Percentiles rank a stretch among this genome's conserved stretches.
These are phyloP conservation scores for Penicillium lividum DNA, from an alignment of 495 filamentous ascomycete species.

Conservation along the genomic window DNA sequence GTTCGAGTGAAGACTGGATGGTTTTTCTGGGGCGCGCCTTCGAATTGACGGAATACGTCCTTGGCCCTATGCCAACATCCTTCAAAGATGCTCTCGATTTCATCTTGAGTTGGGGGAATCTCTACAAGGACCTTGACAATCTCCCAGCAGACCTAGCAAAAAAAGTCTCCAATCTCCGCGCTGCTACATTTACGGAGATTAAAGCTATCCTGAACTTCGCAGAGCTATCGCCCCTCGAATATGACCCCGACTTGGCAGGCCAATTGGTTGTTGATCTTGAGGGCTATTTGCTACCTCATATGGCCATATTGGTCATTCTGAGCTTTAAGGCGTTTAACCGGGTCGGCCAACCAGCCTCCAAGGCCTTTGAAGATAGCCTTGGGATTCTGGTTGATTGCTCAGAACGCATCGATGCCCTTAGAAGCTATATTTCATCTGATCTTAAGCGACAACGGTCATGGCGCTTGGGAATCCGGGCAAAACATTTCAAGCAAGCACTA, in stretches of 20 bases:
- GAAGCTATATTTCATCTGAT: not conserved
- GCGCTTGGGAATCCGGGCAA: not conserved
- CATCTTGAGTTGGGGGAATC: not conserved
- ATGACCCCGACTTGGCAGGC: not conserved
- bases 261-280: conserved; percentile 10
- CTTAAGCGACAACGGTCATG: conserved; percentile 1
- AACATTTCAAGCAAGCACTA: not conserved
- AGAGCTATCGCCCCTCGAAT: not conserved
- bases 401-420: conserved; percentile 4
- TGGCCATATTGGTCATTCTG: conserved; percentile 3
- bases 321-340: conserved; percentile 8
- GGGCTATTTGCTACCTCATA: conserved; percentile 10
- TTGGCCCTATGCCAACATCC: not conserved
- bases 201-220: conserved; percentile 1
- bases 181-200: not conserved
- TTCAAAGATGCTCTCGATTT: not conserved
- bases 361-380: conserved; percentile 1
- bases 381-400: conserved; percentile 8
- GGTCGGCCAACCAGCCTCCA: not conserved
- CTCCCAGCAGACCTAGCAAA: not conserved
- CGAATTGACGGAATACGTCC: not conserved
- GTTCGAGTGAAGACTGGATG: not conserved
- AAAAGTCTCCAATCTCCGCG: not conserved
- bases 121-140: not conserved
- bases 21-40: not conserved